phyloP scores from a whole-genome alignment of 169 alveolate species.

The Plasmodium malariae region DNA sequence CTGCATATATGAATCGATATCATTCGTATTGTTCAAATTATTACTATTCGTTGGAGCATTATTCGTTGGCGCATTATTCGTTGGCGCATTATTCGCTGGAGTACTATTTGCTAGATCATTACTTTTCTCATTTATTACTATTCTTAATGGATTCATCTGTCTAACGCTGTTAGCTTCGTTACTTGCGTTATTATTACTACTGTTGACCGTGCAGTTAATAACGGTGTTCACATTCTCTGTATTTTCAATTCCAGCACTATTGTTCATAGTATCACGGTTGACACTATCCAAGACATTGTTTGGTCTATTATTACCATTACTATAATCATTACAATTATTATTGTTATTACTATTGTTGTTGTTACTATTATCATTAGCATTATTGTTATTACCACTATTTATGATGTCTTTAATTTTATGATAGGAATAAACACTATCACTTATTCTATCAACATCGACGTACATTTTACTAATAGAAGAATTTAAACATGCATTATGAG shows the following conservation, averaged over 20 bases:
- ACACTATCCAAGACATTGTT: no score
- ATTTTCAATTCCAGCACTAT: no score
- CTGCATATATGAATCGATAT: not conserved
- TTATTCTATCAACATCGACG: not conserved
- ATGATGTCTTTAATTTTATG: not conserved
- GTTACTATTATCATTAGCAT: not conserved
- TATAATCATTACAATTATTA: no score
- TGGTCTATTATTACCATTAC: no score
- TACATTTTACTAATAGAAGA: not conserved
- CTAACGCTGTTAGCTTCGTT: no score
- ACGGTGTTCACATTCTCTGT: no score
- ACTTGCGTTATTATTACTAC: no score
- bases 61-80: not conserved
- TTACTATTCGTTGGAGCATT: no score
- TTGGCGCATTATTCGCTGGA: not conserved
- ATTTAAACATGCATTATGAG: not conserved
- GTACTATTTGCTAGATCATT: not conserved
- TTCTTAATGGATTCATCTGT: no score
- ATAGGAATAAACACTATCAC: not conserved
- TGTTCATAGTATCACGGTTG: no score
- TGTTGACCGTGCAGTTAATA: no score
- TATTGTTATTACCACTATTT: not conserved
- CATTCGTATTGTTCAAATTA: not conserved
- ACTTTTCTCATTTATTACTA: not conserved
- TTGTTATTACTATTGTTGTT: no score